Evolutionary conservation across 768 basidiomycete species (phyloP).

Genomic region (Cubamyces sp.): DNA sequence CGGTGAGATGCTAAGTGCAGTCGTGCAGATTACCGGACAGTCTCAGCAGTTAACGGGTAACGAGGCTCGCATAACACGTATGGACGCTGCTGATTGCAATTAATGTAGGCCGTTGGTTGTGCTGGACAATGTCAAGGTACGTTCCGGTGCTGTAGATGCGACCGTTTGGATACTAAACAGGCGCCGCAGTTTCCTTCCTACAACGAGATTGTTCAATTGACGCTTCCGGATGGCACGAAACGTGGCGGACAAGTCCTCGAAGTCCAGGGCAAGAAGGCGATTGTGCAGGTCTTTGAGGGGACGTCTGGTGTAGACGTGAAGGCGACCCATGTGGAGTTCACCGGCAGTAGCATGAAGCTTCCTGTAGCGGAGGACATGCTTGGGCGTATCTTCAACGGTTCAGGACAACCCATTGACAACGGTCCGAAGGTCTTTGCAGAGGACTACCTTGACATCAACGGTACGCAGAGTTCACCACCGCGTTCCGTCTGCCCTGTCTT

Average conservation of each 20-base stretch:
- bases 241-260: constrained; percentile 98
- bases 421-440: constrained; percentile 99
- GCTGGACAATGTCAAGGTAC: constrained; percentile 96
- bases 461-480: constrained; percentile 47
- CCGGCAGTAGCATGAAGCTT: constrained; percentile 97
- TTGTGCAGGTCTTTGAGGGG: constrained; percentile 99
- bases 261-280: constrained; percentile 97
- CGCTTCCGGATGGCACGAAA: constrained; percentile 92
- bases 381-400: constrained; percentile 98
- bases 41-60: constrained; percentile 97
- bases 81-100: constrained; percentile 11
- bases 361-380: constrained; percentile 99
- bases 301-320: constrained; percentile 98
- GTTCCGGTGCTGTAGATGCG: constrained; percentile 26
- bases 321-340: constrained; percentile 96
- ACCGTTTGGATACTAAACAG: constrained; percentile 11
- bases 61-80: not conserved
- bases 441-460: constrained; percentile 99
- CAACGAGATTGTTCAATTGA: constrained; percentile 97
- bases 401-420: constrained; percentile 96
- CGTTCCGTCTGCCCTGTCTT: constrained; percentile 9
- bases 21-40: constrained; percentile 89
- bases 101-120: constrained; percentile 86
- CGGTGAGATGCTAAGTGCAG: constrained; percentile 5
- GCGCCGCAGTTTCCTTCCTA: constrained; percentile 85